These are phyloP conservation scores for Hanseniaspora thailandica DNA, from an alignment of 805 yeast genomes.

Conservation along the genomic window DNA sequence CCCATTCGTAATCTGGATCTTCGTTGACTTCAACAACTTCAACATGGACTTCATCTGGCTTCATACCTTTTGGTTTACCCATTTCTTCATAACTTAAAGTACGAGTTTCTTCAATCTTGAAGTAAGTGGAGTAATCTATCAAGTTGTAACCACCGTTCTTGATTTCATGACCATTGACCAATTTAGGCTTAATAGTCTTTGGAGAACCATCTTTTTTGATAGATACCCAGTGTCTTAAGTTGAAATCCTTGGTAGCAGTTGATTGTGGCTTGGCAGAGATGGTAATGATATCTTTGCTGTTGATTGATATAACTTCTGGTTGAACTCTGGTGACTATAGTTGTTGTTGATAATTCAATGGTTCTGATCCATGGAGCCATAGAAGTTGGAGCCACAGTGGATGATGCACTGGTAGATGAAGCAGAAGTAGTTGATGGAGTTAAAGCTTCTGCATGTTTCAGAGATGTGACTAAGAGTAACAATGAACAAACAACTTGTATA, in stretches of 20 bases:
- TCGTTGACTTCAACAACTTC: conserved; percentile 51
- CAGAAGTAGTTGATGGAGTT: neutral
- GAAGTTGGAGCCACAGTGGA: conserved; percentile 28
- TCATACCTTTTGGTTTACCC: conserved; percentile 58
- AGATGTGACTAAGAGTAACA: neutral
- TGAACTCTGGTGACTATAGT: conserved; percentile 52
- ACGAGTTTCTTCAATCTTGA: conserved; percentile 54
- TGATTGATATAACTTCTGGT: conserved; percentile 48
- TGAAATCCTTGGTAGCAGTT: conserved; percentile 46
- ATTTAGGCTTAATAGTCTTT: conserved; percentile 55
- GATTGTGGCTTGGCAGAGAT: conserved; percentile 34
- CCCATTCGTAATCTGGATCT: conserved; percentile 53
- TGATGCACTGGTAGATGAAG: conserved; percentile 20
- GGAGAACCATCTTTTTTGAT: conserved; percentile 69
- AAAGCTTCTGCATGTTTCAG: neutral
- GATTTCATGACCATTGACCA: conserved; percentile 29
- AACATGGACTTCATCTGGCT: conserved; percentile 43
- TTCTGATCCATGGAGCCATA: conserved; percentile 61
- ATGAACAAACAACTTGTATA: neutral
- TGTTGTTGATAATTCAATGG: conserved; percentile 37
- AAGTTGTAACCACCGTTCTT: conserved; percentile 58
- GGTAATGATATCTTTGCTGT: conserved; percentile 30
- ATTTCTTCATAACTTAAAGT: conserved; percentile 48
- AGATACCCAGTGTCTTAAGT: conserved; percentile 57
- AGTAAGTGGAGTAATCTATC: conserved; percentile 68